Evolutionary conservation across 2,329 filamentous ascomycete genomes (phyloP), one percentile per base, ranked within the genome.

Genomic region (Aspergillus spinulosporus): DNA sequence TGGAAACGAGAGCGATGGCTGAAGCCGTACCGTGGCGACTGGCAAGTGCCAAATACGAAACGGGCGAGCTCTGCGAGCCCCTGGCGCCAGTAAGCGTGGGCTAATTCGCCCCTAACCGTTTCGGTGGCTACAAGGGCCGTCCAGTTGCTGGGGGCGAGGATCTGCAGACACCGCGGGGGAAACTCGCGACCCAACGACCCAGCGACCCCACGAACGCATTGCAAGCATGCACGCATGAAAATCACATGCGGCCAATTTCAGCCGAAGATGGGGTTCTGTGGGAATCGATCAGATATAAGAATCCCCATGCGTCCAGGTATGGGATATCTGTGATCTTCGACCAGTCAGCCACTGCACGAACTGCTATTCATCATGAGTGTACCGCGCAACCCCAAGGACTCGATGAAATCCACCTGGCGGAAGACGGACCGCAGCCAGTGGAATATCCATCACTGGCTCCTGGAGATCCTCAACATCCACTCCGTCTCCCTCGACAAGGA

Each of bases 401-500:
- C 72, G 7, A 76, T 76, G 67, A 75, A 75, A 64, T 74, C 74
- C 3, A 76, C 74, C 5, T 76, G 74, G 74, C 68, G 68, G 3
- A 42, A 37, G 4, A 56, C 52, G 21, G 67, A 70, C 57, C 63
- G 57, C 28, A 57, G 57, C 14, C 36, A 63, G 3, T 76, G 74
- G 74, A 69, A 62, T 3, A 3, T 62, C 4, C 57, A 62, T 42
- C 73, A 75, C 57, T 69, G 64, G 65, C 53, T 73, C 8, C 62
- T 72, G 26, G 69, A 75, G 40, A 39, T 67, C 0, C 58, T 75
- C 3, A 62, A 64, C 43, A 62, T 66, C 5, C 64, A 75, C 39
- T 68, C 65, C 1, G 21, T 56, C 3, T 45, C 56, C 8, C 65
- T 72, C 32, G 61, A 74, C 36, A 63, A 68, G 21, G 62, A 68